phyloP scores from a whole-genome alignment of 1,284 basidiomycete genomes.

The Ganoderma lingzhi region DNA sequence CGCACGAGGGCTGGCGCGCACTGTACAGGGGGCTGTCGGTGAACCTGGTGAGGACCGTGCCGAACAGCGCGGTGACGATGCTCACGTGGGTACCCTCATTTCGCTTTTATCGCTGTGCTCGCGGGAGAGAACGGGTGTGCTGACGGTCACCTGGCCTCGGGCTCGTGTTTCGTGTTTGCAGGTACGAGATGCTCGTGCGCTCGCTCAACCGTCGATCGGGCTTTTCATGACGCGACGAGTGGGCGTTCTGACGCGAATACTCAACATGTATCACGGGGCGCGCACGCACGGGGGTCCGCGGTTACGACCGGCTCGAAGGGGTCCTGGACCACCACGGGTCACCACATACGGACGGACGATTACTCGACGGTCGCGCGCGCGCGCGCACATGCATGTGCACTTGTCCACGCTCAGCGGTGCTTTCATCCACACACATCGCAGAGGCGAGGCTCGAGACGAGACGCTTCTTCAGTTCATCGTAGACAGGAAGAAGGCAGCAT shows the following conservation, averaged over 20 bases:
- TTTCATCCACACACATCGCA: background rate
- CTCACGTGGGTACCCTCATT: constrained; percentile 79
- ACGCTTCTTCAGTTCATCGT: constrained; percentile 12
- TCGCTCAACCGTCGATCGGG: constrained; percentile 47
- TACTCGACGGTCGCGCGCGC: background rate
- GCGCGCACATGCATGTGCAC: background rate
- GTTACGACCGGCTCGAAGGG: background rate
- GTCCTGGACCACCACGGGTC: background rate
- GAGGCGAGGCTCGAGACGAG: constrained; percentile 11
- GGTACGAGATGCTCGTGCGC: constrained; percentile 76
- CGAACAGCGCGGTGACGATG: constrained; percentile 94
- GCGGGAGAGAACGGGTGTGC: background rate
- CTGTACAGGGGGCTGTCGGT: constrained; percentile 92
- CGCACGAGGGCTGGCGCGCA: constrained; percentile 85
- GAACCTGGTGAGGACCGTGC: constrained; percentile 92
- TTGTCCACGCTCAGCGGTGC: background rate
- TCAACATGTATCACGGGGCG: background rate
- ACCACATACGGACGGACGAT: constrained; percentile 10
- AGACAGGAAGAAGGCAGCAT: constrained; percentile 18
- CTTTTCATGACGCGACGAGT: constrained; percentile 29
- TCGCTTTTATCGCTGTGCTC: background rate
- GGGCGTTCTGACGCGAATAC: background rate
- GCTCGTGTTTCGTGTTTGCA: constrained; percentile 33
- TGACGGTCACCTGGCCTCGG: background rate
- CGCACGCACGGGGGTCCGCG: background rate